Evolutionary conservation across 176 grass and related monocot genomes (phyloP).

Genomic region (Aegilops longissima): DNA sequence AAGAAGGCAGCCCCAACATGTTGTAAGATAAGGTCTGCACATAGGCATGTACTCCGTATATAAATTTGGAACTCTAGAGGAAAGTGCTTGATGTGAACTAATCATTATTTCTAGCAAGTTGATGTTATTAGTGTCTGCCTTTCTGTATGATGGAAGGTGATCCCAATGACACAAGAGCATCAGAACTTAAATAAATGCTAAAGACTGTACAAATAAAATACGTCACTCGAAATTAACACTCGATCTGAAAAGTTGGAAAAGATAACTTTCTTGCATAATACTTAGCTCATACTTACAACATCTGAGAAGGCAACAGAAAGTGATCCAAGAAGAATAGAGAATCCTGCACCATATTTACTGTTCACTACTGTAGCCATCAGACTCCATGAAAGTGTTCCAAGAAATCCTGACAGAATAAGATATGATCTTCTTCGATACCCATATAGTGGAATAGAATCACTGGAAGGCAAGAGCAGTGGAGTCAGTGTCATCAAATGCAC

Average conservation of each 20-base stretch:
- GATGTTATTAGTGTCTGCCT: not conserved
- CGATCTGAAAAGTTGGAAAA: not conserved
- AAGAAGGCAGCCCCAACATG: constrained; percentile 11
- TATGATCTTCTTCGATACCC: constrained; percentile 98
- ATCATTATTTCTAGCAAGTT: not conserved
- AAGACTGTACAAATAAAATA: not conserved
- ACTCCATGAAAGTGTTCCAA: constrained; percentile 96
- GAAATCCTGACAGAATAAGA: constrained; percentile 90
- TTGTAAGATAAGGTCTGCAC: not conserved
- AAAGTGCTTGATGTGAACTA: not conserved
- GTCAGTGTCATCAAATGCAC: constrained; percentile 12
- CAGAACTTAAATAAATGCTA: constrained; percentile 14
- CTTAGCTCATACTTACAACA: constrained; percentile 68
- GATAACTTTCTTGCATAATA: constrained; percentile 19
- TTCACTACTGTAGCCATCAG: constrained; percentile 88
- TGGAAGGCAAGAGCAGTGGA: constrained; percentile 44
- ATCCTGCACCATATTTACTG: constrained; percentile 82
- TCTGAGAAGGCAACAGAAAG: constrained; percentile 99
- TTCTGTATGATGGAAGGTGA: not conserved
- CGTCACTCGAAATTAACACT: not conserved
- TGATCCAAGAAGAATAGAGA: constrained; percentile 92
- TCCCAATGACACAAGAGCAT: not conserved
- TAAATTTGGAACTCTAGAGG: not conserved
- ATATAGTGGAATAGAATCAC: constrained; percentile 98
- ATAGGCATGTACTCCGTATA: not conserved